Evolutionary conservation across 1,284 basidiomycete species (phyloP).

Genomic region (Papiliotrema terrestris): DNA sequence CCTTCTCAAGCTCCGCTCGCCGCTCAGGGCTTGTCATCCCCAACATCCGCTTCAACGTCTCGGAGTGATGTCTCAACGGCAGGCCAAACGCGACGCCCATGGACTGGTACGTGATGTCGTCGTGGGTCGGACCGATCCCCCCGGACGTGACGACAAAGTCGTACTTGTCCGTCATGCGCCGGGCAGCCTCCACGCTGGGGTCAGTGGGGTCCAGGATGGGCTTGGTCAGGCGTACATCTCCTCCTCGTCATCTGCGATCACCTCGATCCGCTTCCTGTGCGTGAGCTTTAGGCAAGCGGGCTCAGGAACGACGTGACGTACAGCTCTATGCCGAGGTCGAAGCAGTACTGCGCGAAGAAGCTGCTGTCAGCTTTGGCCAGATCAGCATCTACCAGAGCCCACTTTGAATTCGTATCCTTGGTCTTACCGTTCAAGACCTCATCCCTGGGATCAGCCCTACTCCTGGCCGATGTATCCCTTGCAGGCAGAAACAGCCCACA

Average conservation of each 20-base stretch:
- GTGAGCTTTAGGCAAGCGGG: neutral
- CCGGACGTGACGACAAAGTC: slow-evolving; percentile 86
- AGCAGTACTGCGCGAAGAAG: slow-evolving; percentile 80
- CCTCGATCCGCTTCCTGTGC: slow-evolving; percentile 69
- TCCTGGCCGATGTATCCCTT: neutral
- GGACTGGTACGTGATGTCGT: slow-evolving; percentile 85
- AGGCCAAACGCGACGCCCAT: slow-evolving; percentile 81
- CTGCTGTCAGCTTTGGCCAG: slow-evolving; percentile 40
- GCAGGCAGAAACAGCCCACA: too few relatives aligned
- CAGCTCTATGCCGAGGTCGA: slow-evolving; percentile 81
- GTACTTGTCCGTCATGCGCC: slow-evolving; percentile 73
- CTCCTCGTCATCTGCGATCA: slow-evolving; percentile 83
- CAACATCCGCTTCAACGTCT: slow-evolving; percentile 75
- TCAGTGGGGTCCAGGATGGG: neutral
- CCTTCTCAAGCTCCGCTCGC: slow-evolving; percentile 57
- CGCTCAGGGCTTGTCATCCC: slow-evolving; percentile 57
- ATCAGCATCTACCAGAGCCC: slow-evolving; percentile 2
- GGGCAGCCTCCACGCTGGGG: slow-evolving; percentile 72
- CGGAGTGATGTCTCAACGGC: slow-evolving; percentile 68
- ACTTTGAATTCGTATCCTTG: slow-evolving; percentile 69
- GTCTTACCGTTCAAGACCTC: slow-evolving; percentile 55
- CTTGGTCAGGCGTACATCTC: slow-evolving; percentile 65
- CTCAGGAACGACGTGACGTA: slow-evolving; percentile 47
- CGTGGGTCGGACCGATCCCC: slow-evolving; percentile 77
- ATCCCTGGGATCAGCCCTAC: slow-evolving; percentile 30